Percentiles rank a stretch among this genome's conserved stretches.
Evolutionary conservation across 768 basidiomycete species (phyloP).

Genomic region (Auricularia heimuer): DNA sequence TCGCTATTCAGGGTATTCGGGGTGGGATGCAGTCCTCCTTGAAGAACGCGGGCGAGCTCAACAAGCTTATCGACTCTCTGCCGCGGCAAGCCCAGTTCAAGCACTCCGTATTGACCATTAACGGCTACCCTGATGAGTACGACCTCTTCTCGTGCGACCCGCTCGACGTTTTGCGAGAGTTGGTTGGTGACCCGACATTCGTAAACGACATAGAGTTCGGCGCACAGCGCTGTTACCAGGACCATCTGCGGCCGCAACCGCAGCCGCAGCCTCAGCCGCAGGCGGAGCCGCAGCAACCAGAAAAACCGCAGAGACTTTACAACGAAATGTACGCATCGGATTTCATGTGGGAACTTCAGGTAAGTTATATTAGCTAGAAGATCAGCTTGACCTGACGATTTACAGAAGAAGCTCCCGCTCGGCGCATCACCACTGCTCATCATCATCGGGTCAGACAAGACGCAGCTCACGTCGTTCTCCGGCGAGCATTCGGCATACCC

Average conservation of each 20-base stretch:
- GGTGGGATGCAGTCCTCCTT: background rate
- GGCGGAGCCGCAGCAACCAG: background rate
- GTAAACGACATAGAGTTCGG: constrained; percentile 20
- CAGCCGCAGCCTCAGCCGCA: no score
- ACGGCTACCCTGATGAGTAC: background rate
- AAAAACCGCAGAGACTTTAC: constrained; percentile 16
- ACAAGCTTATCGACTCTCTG: background rate
- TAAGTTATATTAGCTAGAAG: constrained; percentile 7
- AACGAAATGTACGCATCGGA: constrained; percentile 28
- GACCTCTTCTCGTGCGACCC: constrained; percentile 11
- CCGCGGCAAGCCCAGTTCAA: background rate
- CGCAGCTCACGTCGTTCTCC: constrained; percentile 5
- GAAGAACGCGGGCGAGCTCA: background rate
- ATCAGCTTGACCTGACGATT: no score
- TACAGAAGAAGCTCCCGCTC: background rate
- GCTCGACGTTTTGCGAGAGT: constrained; percentile 18
- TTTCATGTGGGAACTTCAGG: constrained; percentile 30
- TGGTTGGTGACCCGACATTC: constrained; percentile 22
- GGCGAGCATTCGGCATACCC: constrained; percentile 27
- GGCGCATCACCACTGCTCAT: background rate
- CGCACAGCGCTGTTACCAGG: constrained; percentile 19
- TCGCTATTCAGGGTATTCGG: background rate
- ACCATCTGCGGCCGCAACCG: background rate
- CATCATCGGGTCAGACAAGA: constrained; percentile 4
- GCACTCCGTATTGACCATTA: background rate